These are phyloP conservation scores for Clathrospora elynae DNA, from an alignment of 2,329 filamentous ascomycete species.

Conservation along the genomic window DNA sequence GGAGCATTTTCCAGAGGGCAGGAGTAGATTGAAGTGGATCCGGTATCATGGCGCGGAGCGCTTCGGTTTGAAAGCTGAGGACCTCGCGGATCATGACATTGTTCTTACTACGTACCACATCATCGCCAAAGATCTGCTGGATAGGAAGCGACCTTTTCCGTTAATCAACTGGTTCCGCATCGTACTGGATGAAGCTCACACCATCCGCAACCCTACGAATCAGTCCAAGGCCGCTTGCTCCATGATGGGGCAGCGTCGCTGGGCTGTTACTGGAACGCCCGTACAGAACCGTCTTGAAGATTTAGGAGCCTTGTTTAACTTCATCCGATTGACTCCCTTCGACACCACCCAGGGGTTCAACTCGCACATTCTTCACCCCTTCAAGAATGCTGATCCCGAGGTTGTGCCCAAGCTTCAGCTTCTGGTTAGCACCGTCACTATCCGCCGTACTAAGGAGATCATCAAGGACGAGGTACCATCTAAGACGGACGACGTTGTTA, in stretches of 20 bases:
- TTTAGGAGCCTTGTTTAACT: conserved; percentile 82
- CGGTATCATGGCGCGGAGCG: conserved; percentile 86
- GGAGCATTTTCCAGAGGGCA: conserved; percentile 70
- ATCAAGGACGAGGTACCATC: conserved; percentile 69
- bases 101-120: conserved; percentile 94
- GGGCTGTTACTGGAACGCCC: conserved; percentile 97
- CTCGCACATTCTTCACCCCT: conserved; percentile 79
- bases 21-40: conserved; percentile 67
- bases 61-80: conserved; percentile 62
- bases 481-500: conserved; percentile 70
- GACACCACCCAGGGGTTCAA: conserved; percentile 77
- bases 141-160: conserved; percentile 69
- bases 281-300: conserved; percentile 91
- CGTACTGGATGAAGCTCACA: conserved; percentile 92
- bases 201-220: conserved; percentile 84
- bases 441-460: conserved; percentile 86
- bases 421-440: conserved; percentile 90
- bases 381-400: conserved; percentile 83
- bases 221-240: conserved; percentile 85
- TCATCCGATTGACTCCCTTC: conserved; percentile 83
- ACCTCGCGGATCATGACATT: conserved; percentile 76
- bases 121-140: conserved; percentile 73
- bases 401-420: conserved; percentile 85
- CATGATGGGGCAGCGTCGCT: conserved; percentile 78
- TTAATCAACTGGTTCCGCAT: conserved; percentile 91